Evolutionary conservation across 164 flowering plant species (phyloP), one percentile per base, ranked within the genome.

Genomic region (Houttuynia cordata): DNA sequence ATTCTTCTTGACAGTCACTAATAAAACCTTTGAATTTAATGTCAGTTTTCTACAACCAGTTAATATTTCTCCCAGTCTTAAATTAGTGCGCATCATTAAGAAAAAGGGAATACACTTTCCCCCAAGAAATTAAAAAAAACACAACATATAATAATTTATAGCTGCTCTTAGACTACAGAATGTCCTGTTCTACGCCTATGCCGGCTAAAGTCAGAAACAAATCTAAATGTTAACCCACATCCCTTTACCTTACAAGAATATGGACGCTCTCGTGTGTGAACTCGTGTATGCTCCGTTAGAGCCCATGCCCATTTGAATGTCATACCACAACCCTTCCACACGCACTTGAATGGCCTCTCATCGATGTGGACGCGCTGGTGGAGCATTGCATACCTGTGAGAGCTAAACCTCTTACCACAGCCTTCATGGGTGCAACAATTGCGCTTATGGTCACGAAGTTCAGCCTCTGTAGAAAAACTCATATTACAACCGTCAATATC

Each of bases 281-380:
- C 79, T 10, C 97, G 73, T 24, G 85, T 40, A 65, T 90, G 97
- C 74, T 93, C 97, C 0, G 91, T 90, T 68, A 92, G 72, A 4
- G 99, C 99, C 97, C 97, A 93, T 7, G 90, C 85, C 97, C 96
- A 93, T 76, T 93, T 93, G 77, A 93, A 93, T 1, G 96, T 73
- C 94, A 84, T 88, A 15, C 68, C 68, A 69, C 99, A 93, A 39
- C 96, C 97, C 53, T 82, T 65, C 97, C 95, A 88, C 0, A 89
- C 70, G 67, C 99, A 93, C 79, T 86, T 88, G 51, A 88, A 78
- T 18, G 96, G 97, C 68, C 95, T 77, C 4, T 88, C 93, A 21
- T 93, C 88, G 0, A 65, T 78, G 57, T 93, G 97, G 7, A 90
- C 98, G 1, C 85, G 81, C 51, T 78, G 82, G 61, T 93, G 96